Percentiles rank a stretch among this genome's conserved stretches.
Conservation (phyloP, 139 green algal species). For the Picochlorum sp. region DNA sequence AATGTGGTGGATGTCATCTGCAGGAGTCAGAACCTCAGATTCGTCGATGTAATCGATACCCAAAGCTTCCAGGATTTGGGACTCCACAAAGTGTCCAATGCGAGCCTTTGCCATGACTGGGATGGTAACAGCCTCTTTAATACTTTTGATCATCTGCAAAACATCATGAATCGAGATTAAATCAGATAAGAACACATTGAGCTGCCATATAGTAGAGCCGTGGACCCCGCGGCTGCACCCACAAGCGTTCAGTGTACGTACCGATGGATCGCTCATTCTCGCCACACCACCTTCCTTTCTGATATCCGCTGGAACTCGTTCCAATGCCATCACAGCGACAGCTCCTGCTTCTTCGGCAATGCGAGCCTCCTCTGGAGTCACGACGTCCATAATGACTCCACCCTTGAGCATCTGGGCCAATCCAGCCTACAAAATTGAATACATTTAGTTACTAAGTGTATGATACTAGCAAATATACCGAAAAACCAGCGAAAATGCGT, state of each 20-base stretch:
- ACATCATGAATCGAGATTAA: neutral
- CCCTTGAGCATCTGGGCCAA: constrained; percentile 98
- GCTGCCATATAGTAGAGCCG: too few relatives aligned
- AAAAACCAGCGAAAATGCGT: neutral
- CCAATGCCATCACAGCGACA: constrained; percentile 97
- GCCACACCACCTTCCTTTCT: constrained; percentile 91
- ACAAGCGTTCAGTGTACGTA: constrained; percentile 6
- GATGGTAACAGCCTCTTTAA: constrained; percentile 96
- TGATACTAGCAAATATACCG: neutral
- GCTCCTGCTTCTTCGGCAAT: constrained; percentile 98
- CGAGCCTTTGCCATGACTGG: constrained; percentile 98
- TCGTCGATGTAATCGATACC: constrained; percentile 98
- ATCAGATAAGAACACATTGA: neutral
- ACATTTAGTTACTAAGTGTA: neutral
- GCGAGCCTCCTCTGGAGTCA: constrained; percentile 91
- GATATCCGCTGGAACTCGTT: constrained; percentile 96
- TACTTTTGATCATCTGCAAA: constrained; percentile 84
- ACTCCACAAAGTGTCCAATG: constrained; percentile 99
- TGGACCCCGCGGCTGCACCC: neutral
- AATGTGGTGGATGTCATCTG: constrained; percentile 98
- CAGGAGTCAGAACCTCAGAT: constrained; percentile 96
- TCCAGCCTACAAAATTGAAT: constrained; percentile 61
- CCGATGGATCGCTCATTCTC: constrained; percentile 87
- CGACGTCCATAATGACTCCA: constrained; percentile 99
- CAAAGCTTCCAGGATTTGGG: constrained; percentile 94